Evolutionary conservation across 441 rosid genomes (phyloP), one percentile per base, ranked within the genome.

Genomic region (Jatropha podagrica): DNA sequence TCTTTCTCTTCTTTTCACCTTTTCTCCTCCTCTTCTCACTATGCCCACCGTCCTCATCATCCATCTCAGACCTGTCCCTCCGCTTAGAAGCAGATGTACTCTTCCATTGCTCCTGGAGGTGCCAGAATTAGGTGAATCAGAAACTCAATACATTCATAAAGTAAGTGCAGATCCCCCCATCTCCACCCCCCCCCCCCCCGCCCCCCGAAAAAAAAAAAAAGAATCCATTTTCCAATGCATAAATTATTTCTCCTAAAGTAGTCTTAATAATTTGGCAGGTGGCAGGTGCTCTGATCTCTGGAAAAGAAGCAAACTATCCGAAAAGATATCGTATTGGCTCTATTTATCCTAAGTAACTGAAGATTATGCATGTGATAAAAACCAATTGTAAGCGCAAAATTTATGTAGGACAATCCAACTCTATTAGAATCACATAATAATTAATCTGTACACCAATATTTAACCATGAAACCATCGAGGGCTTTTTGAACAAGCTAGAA

Each of bases 21-120:
- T 89, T 96, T 84, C 90, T 94, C 80, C 94, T 89, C 84, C 89
- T 88, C 87, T 89, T 88, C 85, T 94, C 99, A 77, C 94, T 82
- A 14, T 90, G 92, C 75, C 94, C 96, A 79, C 87, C 93, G 46
- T 90, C 98, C 61, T 91, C 98, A 40, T 93, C 98, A 76, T 96
- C 97, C 58, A 85, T 79, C 67, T 92, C 99, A 41, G 82, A 78
- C 76, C 98, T 89, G 27, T 96, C 98, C 88, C 86, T 90, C 56
- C 98, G 84, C 86, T 90, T 96, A 51, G 98, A 89, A 76, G 81
- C 87, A 83, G 86, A 84, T 74, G 86, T 79, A 79, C 88, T 94
- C 90, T 91, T 96, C 99, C 99, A 96, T 91, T 92, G 98, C 85
- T 96, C 99, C 98, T 94, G 84, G 26, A 65, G 69, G 82, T 59